Conservation (phyloP, 176 grass and related monocot genomes). For the Pharus latifolius region DNA sequence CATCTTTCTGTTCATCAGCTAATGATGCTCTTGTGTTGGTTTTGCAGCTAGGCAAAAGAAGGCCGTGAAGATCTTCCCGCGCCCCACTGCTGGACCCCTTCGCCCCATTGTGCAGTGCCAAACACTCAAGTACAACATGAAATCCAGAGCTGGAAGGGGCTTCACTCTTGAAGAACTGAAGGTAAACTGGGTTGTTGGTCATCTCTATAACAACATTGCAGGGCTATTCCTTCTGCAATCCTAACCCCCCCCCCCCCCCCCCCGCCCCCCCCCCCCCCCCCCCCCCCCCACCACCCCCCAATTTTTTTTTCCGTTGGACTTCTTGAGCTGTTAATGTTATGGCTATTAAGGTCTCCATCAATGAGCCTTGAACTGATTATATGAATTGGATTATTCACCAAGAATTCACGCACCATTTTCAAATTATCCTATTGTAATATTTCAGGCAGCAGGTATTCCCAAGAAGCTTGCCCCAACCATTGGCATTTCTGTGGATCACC, state of each 20-base stretch:
- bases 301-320: too few relatives aligned
- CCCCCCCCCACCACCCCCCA: too few relatives aligned
- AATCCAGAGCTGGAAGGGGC: slow-evolving; percentile 67
- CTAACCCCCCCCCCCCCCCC: too few relatives aligned
- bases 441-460: slow-evolving; percentile 59
- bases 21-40: too few relatives aligned
- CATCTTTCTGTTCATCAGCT: background rate
- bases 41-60: slow-evolving; percentile 69
- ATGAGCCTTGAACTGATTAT: too few relatives aligned
- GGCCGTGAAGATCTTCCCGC: slow-evolving; percentile 84
- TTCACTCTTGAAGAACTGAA: slow-evolving; percentile 86
- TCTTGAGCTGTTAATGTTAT: too few relatives aligned
- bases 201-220: background rate
- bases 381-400: too few relatives aligned
- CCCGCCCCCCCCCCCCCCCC: too few relatives aligned
- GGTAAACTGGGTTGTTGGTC: slow-evolving; percentile 25
- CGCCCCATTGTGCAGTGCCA: slow-evolving; percentile 80
- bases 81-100: slow-evolving; percentile 57
- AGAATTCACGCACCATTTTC: too few relatives aligned
- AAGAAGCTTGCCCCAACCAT: slow-evolving; percentile 79
- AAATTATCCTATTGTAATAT: background rate
- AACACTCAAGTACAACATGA: slow-evolving; percentile 84
- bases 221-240: background rate
- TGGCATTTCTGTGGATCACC: slow-evolving; percentile 75
- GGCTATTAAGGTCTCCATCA: too few relatives aligned